Evolutionary conservation across 225 moss, liverwort and hornwort genomes (phyloP), one percentile per base, ranked within the genome.

Genomic region (Pseudisothecium myosuroides): DNA sequence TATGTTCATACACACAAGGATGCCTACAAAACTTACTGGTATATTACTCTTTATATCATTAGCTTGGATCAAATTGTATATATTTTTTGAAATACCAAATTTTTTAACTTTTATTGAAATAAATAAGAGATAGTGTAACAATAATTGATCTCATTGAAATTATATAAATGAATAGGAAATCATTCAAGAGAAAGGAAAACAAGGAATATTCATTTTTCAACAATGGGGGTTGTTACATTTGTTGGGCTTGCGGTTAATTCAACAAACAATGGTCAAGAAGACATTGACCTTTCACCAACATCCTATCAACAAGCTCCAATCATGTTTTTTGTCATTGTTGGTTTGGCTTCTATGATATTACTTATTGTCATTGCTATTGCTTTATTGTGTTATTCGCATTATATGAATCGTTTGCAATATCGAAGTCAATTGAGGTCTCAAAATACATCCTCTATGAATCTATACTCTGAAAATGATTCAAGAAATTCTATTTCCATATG

Each of bases 331-430:
- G 91, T 92, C 68, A 88, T 94, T 60, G 91, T 72, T 63, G 94
- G 94, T 73, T 91, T 94, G 79, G 91, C 88, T 21, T 94, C 94
- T 4, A 92, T 92, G 91, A 77, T 94, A 21, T 85, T 94, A 34
- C 85, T 94, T 67, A 76, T 94, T 15, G 49, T 91, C 65, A 87
- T 94, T 81, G 88, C 82, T 34, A 80, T 92, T 58, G 71, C 56
- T 39, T 49, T 94, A 27, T 73, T 94, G 22, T 94, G 91, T 62
- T 94, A 94, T 83, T 94, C 92, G 29, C 82, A 94, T 27, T 94
- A 94, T 9, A 17, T 85, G 7, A 90, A 91, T 58, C 90, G 61
- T 54, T 84, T 10, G 19, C 88, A 88, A n/a, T 67, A 81, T 22
- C 83, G 76, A 56, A 58, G 59, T 36, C 83, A 88, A 85, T 52